phyloP scores from a whole-genome alignment of 768 basidiomycete genomes.

The Tremella yokohamensis region DNA sequence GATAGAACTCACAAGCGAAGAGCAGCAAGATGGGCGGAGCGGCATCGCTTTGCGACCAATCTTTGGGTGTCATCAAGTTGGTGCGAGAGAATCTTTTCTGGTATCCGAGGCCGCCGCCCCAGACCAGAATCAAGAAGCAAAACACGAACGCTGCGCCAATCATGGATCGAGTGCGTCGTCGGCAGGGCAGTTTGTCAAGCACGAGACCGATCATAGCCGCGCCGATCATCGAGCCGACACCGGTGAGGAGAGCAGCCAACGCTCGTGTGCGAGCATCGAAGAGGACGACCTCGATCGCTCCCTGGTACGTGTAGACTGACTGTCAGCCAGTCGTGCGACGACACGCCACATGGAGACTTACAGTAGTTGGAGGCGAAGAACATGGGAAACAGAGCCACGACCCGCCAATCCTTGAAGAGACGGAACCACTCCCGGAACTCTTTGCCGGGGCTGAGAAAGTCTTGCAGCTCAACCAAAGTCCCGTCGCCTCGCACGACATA shows the following conservation, averaged over 20 bases:
- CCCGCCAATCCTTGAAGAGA: constrained; percentile 54
- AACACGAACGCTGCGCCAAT: constrained; percentile 52
- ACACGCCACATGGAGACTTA: not conserved
- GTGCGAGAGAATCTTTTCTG: constrained; percentile 53
- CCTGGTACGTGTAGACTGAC: constrained; percentile 55
- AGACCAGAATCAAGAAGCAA: constrained; percentile 49
- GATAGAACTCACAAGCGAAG: constrained; percentile 27
- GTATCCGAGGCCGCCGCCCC: constrained; percentile 54
- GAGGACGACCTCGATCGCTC: constrained; percentile 52
- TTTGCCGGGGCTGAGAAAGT: constrained; percentile 36
- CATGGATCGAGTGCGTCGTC: constrained; percentile 52
- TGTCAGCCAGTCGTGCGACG: constrained; percentile 8
- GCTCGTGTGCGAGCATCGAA: constrained; percentile 56
- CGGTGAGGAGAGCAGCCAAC: constrained; percentile 52
- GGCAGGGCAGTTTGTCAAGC: constrained; percentile 51
- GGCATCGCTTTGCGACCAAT: constrained; percentile 49
- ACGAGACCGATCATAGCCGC: constrained; percentile 55
- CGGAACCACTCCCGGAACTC: constrained; percentile 34
- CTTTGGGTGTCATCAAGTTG: constrained; percentile 43
- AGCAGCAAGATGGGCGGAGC: constrained; percentile 54
- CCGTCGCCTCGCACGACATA: constrained; percentile 54
- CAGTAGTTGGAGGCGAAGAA: constrained; percentile 55
- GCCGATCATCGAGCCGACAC: constrained; percentile 54
- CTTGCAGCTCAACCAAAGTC: constrained; percentile 52
- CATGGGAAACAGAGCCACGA: constrained; percentile 54